These are phyloP conservation scores for Ogataea pini DNA, from an alignment of 805 yeast genomes.

Conservation along the genomic window DNA sequence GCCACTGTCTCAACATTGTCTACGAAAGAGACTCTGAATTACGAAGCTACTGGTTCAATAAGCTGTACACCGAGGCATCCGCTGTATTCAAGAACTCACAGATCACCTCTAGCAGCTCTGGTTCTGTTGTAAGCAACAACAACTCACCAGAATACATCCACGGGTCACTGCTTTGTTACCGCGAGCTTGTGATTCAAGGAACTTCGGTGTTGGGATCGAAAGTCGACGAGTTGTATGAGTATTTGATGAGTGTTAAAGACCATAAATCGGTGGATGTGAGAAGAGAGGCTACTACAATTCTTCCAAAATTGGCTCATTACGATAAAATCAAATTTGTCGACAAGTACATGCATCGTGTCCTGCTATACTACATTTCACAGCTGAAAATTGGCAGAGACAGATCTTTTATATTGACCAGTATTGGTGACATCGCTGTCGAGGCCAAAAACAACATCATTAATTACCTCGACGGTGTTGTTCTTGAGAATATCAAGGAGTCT, in stretches of 20 bases:
- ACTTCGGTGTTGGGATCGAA: slow-evolving; percentile 72
- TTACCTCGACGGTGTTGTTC: slow-evolving; percentile 84
- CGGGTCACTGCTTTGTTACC: slow-evolving; percentile 78
- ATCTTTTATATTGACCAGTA: slow-evolving; percentile 71
- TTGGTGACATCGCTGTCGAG: slow-evolving; percentile 80
- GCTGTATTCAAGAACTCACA: slow-evolving; percentile 28
- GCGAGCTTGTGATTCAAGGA: slow-evolving; percentile 72
- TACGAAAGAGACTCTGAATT: slow-evolving; percentile 73
- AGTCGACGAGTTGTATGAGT: slow-evolving; percentile 76
- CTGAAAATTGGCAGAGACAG: slow-evolving; percentile 73
- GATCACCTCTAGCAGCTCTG: slow-evolving; percentile 10
- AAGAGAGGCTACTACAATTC: slow-evolving; percentile 77
- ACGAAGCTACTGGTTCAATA: slow-evolving; percentile 73
- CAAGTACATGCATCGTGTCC: slow-evolving; percentile 75
- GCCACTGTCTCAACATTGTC: slow-evolving; percentile 75
- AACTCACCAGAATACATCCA: slow-evolving; percentile 70
- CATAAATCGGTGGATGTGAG: slow-evolving; percentile 75
- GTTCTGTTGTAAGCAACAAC: slow-evolving; percentile 13
- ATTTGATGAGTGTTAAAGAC: slow-evolving; percentile 71
- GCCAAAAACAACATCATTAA: slow-evolving; percentile 85
- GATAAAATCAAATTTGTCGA: slow-evolving; percentile 75
- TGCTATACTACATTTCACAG: slow-evolving; percentile 75
- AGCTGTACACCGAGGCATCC: slow-evolving; percentile 44
- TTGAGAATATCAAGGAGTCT: slow-evolving; percentile 81
- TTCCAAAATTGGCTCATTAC: slow-evolving; percentile 81